Evolutionary conservation across 129 eudicot species (phyloP).

Genomic region (Tanacetum coccineum): DNA sequence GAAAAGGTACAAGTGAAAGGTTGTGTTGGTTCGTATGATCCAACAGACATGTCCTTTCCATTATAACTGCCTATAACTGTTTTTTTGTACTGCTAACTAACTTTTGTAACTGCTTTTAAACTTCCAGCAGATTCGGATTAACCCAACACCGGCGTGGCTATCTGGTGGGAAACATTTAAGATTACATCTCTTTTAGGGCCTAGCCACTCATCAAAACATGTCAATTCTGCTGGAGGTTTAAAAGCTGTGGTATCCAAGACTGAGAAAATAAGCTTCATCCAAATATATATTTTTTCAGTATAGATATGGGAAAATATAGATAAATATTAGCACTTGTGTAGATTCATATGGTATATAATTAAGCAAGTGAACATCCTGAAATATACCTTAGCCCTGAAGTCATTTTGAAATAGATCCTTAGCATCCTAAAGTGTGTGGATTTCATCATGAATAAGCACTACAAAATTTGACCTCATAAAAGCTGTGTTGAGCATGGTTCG

Average conservation of each 20-base stretch:
- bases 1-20: no score
- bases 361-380: background rate
- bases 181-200: conserved; percentile 58
- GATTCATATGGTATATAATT: background rate
- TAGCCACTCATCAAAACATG: conserved; percentile 78
- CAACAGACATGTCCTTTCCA: no score
- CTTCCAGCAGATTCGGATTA: no score
- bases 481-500: conserved; percentile 90
- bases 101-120: no score
- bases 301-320: no score
- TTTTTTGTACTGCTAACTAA: no score
- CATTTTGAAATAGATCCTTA: conserved; percentile 69
- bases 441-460: conserved; percentile 86
- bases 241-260: conserved; percentile 77
- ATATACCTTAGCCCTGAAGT: conserved; percentile 82
- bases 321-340: conserved; percentile 1
- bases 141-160: conserved; percentile 40
- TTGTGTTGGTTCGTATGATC: no score
- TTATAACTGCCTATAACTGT: no score
- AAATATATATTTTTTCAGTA: conserved; percentile 15
- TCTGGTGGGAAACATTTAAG: conserved; percentile 48
- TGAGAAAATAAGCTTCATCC: conserved; percentile 83
- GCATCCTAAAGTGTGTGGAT: conserved; percentile 80
- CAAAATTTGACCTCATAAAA: conserved; percentile 88
- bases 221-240: conserved; percentile 43